phyloP scores from a whole-genome alignment of 371 early-diverging fungal species.

The Actinomortierella ambigua region DNA sequence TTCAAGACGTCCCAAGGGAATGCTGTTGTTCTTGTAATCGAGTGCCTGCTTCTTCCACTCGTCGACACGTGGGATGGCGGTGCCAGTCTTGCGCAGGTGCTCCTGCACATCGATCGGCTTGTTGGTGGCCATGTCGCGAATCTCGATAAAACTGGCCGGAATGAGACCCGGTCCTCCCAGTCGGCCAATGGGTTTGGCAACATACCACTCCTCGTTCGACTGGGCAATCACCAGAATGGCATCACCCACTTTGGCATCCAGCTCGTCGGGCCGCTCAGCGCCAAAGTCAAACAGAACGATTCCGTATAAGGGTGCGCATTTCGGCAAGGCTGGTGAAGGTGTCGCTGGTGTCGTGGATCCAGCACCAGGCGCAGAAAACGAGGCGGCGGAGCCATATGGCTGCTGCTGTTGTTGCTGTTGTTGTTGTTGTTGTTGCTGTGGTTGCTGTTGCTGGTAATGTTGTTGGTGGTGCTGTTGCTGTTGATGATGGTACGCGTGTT shows the following conservation, averaged over 20 bases:
- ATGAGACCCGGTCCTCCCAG: conserved; percentile 79
- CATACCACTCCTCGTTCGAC: conserved; percentile 82
- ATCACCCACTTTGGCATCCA: conserved; percentile 74
- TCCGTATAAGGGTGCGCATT: conserved; percentile 64
- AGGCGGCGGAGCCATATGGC: conserved; percentile 6
- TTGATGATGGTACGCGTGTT: neutral
- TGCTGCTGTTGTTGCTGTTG: conserved; percentile 13
- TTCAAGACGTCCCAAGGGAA: conserved; percentile 53
- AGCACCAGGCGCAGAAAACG: conserved; percentile 5
- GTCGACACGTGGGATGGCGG: conserved; percentile 66
- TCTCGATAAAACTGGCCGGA: conserved; percentile 79
- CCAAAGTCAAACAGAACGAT: conserved; percentile 78
- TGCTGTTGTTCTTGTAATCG: conserved; percentile 65
- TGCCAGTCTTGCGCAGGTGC: conserved; percentile 52
- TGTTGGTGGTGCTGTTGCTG: neutral
- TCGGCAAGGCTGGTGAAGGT: conserved; percentile 21
- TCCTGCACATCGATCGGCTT: conserved; percentile 61
- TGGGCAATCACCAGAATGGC: conserved; percentile 80
- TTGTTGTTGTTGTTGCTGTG: conserved; percentile 9
- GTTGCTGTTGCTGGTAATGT: conserved; percentile 10
- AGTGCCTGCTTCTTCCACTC: conserved; percentile 77
- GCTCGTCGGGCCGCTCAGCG: conserved; percentile 80
- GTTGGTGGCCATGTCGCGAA: conserved; percentile 71
- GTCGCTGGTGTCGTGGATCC: conserved; percentile 5
- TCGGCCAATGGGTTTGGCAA: conserved; percentile 74